Percentiles rank a stretch among this genome's conserved stretches.
Conservation (phyloP, 2,329 filamentous ascomycete species). For the Alternaria arborescens region DNA sequence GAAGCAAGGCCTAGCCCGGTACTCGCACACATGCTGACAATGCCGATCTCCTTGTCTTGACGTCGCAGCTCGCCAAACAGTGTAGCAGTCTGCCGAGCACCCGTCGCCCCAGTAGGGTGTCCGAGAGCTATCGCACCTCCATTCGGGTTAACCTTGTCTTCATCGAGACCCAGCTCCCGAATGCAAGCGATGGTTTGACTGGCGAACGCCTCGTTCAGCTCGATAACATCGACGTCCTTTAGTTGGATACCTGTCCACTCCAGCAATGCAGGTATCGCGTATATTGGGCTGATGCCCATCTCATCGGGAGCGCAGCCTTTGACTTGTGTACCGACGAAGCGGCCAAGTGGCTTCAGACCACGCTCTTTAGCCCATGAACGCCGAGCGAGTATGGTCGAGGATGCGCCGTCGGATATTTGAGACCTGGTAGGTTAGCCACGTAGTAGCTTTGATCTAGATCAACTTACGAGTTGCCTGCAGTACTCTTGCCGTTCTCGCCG, state of each 20-base stretch:
- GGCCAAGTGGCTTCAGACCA: slow-evolving; percentile 87
- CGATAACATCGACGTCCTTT: slow-evolving; percentile 85
- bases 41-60: slow-evolving; percentile 77
- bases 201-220: slow-evolving; percentile 97
- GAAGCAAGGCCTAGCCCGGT: slow-evolving; percentile 45
- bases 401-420: slow-evolving; percentile 93
- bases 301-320: slow-evolving; percentile 89
- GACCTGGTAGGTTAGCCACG: slow-evolving; percentile 62
- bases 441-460: neutral
- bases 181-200: slow-evolving; percentile 96
- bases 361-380: slow-evolving; percentile 86
- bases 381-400: slow-evolving; percentile 90
- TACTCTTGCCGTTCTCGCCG: slow-evolving; percentile 86
- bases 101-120: slow-evolving; percentile 80
- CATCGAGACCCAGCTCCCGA: slow-evolving; percentile 69
- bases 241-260: slow-evolving; percentile 77
- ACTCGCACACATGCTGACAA: slow-evolving; percentile 82
- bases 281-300: slow-evolving; percentile 89
- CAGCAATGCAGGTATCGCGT: slow-evolving; percentile 80
- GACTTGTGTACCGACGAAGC: slow-evolving; percentile 92
- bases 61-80: slow-evolving; percentile 73
- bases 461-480: slow-evolving; percentile 76
- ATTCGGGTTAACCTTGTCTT: slow-evolving; percentile 79
- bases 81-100: slow-evolving; percentile 83
- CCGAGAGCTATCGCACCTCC: slow-evolving; percentile 85